Evolutionary conservation across 495 filamentous ascomycete species (phyloP), one percentile per base, ranked within the genome.

Genomic region (Penicillium nucicola): DNA sequence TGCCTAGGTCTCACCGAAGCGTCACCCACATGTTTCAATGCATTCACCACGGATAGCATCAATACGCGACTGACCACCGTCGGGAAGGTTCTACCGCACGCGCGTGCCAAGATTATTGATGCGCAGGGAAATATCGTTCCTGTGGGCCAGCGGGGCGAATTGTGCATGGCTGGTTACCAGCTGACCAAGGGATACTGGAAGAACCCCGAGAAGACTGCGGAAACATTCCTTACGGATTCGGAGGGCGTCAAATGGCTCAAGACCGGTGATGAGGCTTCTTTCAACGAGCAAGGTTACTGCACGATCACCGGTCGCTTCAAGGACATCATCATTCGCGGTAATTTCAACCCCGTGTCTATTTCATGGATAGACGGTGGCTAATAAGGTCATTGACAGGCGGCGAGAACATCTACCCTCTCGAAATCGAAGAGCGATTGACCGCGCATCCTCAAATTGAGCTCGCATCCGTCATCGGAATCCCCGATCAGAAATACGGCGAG

Each of bases 301-400:
- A 74, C 67, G 11, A 86, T 89, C 52, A 85, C 83, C 3, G 81
- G 83, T 9, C 68, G 90, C 12, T 88, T 95, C 57, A 95, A 95
- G 68, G 90, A 96, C 52, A 71, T 95, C 38, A 87, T 96, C 52
- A 95, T 95, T 52, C 77, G 87, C 23, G 91, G 86, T 46, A 52
- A 42, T 57, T 45, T 13, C 6, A 11, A 19, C 14, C 0, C 20
- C 5, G 2, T 2, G 20, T 5, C 31, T 19, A 22, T 19, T n/a
- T 13, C 7, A 8, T 40, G 12, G 37, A 18, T 37, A 14, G 15
- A 22, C 30, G 5, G 42, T 31, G 12, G 23, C 37, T 41, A 22
- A 47, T 33, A 7, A 19, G 23, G 30, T 1, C 3, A 13, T 39
- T 14, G 6, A 37, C 11, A 71, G 68, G 70, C 36, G 90, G 90